Evolutionary conservation across 2,329 filamentous ascomycete genomes (phyloP).

Genomic region (Diaporthe australafricana): DNA sequence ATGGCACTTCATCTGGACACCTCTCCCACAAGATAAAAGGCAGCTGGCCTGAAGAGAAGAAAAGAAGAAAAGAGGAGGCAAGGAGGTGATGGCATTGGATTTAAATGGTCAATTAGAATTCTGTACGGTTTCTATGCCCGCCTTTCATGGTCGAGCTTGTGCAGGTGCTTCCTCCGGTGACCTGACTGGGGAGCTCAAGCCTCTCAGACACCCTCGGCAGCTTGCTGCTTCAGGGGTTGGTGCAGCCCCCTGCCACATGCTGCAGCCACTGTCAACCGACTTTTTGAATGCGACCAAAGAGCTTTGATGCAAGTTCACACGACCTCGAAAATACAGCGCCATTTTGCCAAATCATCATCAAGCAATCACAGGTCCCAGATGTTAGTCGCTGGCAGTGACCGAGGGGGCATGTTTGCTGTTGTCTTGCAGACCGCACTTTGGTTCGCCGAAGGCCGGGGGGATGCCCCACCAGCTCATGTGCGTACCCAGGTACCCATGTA

Average conservation of each 20-base stretch:
- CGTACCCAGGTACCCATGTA: background rate
- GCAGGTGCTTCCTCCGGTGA: background rate
- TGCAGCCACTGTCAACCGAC: background rate
- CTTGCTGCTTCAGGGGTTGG: background rate
- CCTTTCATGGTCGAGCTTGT: too few species aligned
- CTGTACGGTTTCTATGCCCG: too few species aligned
- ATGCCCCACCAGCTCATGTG: background rate
- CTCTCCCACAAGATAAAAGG: too few species aligned
- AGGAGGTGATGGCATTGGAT: too few species aligned
- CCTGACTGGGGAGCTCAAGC: background rate
- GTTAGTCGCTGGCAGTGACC: background rate
- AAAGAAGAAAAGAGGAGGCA: too few species aligned
- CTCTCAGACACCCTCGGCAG: background rate
- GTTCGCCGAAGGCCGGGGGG: background rate
- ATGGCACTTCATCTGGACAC: too few species aligned
- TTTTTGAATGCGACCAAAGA: background rate
- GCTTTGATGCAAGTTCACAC: background rate
- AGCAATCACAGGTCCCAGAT: background rate
- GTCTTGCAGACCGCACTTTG: constrained; percentile 5
- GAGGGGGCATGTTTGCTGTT: constrained; percentile 20
- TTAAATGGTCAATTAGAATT: too few species aligned
- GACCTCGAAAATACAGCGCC: background rate
- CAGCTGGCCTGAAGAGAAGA: too few species aligned
- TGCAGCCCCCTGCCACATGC: background rate
- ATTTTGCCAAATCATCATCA: background rate